These are phyloP conservation scores for Odontarrhena argentea DNA, from an alignment of 345 rosid species.

Conservation along the genomic window DNA sequence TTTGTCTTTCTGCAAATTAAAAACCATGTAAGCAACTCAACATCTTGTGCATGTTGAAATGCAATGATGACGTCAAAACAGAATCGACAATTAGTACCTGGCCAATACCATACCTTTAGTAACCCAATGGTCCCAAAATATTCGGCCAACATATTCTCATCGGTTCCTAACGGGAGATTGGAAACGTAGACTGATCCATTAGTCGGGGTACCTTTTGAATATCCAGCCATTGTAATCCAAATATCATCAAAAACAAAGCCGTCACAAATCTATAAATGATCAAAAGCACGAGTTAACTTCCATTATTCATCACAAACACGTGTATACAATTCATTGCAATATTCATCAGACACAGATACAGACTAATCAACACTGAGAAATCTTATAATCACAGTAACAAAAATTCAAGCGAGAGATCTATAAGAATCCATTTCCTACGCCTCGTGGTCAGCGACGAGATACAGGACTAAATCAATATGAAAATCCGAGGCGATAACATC, in stretches of 20 bases:
- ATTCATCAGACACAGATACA: neutral
- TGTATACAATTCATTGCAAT: neutral
- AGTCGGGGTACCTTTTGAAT: conserved; percentile 56
- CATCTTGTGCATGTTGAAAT: neutral
- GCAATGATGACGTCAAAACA: neutral
- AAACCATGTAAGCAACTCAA: neutral
- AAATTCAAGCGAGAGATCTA: conserved; percentile 10
- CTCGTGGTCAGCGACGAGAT: neutral
- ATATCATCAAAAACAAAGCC: conserved; percentile 48
- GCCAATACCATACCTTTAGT: conserved; percentile 69
- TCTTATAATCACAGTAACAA: conserved; percentile 2
- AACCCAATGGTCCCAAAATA: conserved; percentile 94
- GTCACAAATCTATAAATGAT: conserved; percentile 27
- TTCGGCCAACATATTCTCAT: conserved; percentile 86
- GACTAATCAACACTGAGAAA: neutral
- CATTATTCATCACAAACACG: neutral
- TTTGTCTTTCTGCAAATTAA: conserved; percentile 68
- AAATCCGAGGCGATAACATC: neutral
- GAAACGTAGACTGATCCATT: conserved; percentile 87
- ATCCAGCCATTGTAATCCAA: conserved; percentile 65
- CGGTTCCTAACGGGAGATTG: conserved; percentile 84
- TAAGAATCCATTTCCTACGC: neutral
- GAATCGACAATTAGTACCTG: conserved; percentile 39
- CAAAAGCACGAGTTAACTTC: neutral
- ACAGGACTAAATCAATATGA: neutral